Base-by-base conservation (phyloP, 805 yeast genomes). In the Suhomyces canberraensis region DNA sequence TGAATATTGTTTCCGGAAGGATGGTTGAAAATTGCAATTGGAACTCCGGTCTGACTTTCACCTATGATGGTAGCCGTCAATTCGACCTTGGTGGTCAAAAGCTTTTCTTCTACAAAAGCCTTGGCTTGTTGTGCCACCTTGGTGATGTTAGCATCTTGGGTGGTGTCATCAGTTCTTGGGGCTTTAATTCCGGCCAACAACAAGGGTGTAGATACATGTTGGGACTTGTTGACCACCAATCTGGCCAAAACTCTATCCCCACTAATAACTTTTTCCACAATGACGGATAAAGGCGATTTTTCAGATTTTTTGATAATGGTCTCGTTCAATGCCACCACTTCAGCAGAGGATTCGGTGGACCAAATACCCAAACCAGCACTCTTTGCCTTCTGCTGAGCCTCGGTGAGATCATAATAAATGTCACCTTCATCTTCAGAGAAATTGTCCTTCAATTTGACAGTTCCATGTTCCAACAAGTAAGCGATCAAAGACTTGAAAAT, bases 201-300 rank as follows among this genome's bases (percentile, higher is more conserved):
- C 20, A 82, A 73, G 8, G 82, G 80, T 19, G 79, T 65, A 19
- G 75, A 71, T 28, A 71, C 74, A 41, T 84, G 93, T 27, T 60
- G 58, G n/a, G 60, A 59, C 32, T 67, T 60, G 40, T 64, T 66
- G 20, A 76, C 61, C 37, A 79, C 45, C 9, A 79, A 56, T 27
- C 95, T 74, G 9, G 77, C 74, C 25, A 81, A 64, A n/a, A 86
- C 58, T 32, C 95, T 66, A 60, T 87, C 95, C 33, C 95, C 96
- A 44, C 81, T 66, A 41, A 85, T 70, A 21, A 82, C 93, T 50
- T 75, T 79, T 60, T 87, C 95, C 17, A 87, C 81, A 39, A 87
- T 73, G 21, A 85, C 71, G 13, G 69, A 60, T 33, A 76, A 58
- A 17, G 79, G 76, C n/a, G 58, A 37, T 11, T 50, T 46, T 36